Base-by-base conservation (phyloP, 345 rosid genomes). In the Rubroshorea leprosula region DNA sequence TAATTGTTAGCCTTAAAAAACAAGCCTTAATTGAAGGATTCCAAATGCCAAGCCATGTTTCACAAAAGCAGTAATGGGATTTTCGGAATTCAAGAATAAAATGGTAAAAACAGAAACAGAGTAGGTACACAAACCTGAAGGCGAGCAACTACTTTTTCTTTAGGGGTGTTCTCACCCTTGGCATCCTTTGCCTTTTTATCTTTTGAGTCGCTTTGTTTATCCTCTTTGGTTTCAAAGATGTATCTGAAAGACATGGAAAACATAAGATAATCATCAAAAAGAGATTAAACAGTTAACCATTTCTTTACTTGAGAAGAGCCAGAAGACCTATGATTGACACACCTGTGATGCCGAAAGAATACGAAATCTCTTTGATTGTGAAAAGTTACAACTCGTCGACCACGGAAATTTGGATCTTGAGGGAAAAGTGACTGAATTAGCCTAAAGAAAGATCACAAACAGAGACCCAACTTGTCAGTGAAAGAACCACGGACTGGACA, bases 311-410 rank as follows among this genome's bases (percentile, higher is more conserved):
- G n/a, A 49, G 31, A 18, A 43, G 44, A 16, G n/a, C 18, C 23
- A 23, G 44, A n/a, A 20, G 29, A 45, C 49, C n/a, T 31, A 35
- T 27, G 43, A 10, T 26, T 35, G 57, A 61, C 77, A 22, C 56
- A 93, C 97, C 99, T 73, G 60, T 90, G 99, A 71, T 94, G 99
- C 41, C 99, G 74, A 69, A 94, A 90, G 68, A 94, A 87, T 62
- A 94, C 81, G 52, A 85, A 90, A 71, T 94, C 99, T 0, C 97
- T 81, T 74, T 94, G 97, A 75, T 94, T 94, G 71, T 94, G 97
- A 44, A 94, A 90, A 13, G 99, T 94, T 16, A 81, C 93, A 73
- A 94, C 96, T 68, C 96, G 76, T 10, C 97, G 81, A 59, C 96
- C 97, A 15, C 77, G 87, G 62, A 90, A 87, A 61, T 90, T 71